Conservation (phyloP, 2,329 filamentous ascomycete genomes). For the Penicillium expansum region DNA sequence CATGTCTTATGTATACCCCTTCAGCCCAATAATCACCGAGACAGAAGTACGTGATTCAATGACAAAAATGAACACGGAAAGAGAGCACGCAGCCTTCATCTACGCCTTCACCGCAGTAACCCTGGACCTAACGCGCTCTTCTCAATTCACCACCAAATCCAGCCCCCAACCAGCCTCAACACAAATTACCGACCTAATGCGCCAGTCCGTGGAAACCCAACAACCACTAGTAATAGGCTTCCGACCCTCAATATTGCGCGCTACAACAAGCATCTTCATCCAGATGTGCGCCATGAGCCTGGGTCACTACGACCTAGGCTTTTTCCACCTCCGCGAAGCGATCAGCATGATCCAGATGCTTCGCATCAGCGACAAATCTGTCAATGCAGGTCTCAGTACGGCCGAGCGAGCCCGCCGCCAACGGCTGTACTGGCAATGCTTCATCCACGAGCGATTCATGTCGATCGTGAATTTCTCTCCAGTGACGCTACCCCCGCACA, state of each 20-base stretch:
- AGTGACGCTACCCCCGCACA: slow-evolving; percentile 42
- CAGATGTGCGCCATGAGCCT: slow-evolving; percentile 54
- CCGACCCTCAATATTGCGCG: slow-evolving; percentile 45
- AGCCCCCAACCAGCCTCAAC: slow-evolving; percentile 19
- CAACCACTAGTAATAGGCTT: slow-evolving; percentile 41
- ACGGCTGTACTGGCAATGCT: slow-evolving; percentile 56
- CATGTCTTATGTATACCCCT: slow-evolving; percentile 46
- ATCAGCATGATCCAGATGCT: slow-evolving; percentile 48
- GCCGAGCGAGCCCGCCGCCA: slow-evolving; percentile 46
- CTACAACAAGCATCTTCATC: slow-evolving; percentile 54
- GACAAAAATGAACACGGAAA: slow-evolving; percentile 37
- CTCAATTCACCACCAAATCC: slow-evolving; percentile 12
- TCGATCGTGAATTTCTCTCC: slow-evolving; percentile 51
- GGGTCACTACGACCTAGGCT: slow-evolving; percentile 49
- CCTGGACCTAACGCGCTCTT: slow-evolving; percentile 40
- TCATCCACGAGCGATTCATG: slow-evolving; percentile 58
- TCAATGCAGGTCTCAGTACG: slow-evolving; percentile 30
- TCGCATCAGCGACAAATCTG: slow-evolving; percentile 43
- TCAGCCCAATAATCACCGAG: slow-evolving; percentile 47
- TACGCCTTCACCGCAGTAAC: slow-evolving; percentile 49
- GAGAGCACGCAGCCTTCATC: slow-evolving; percentile 43
- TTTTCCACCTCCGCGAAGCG: slow-evolving; percentile 52
- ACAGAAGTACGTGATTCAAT: slow-evolving; percentile 39
- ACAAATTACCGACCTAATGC: slow-evolving; percentile 28
- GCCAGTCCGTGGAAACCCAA: slow-evolving; percentile 37